Percentiles rank a stretch among this genome's conserved stretches.
These are phyloP conservation scores for Beauveria australis DNA, from an alignment of 2,329 filamentous ascomycete genomes.

Conservation along the genomic window DNA sequence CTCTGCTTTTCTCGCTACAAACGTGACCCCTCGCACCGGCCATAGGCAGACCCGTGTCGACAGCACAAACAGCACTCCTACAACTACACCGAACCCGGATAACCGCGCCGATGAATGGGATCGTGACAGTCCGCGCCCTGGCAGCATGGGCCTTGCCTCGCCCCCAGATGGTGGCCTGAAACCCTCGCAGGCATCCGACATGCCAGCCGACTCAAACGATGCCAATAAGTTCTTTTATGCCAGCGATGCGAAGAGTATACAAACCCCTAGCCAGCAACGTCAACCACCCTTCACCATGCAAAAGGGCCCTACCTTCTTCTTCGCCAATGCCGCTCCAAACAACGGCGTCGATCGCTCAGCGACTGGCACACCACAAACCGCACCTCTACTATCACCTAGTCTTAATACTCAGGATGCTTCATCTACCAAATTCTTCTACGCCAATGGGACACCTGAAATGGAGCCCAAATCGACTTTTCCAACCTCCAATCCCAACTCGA, in stretches of 20 bases:
- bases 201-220: conserved; percentile 28
- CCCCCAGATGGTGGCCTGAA: conserved; percentile 19
- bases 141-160: conserved; percentile 23
- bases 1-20: conserved; percentile 51
- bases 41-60: conserved; percentile 63
- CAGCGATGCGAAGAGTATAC: conserved; percentile 56
- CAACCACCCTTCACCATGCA: conserved; percentile 32
- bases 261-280: conserved; percentile 27
- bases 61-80: conserved; percentile 59
- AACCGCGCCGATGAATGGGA: conserved; percentile 36
- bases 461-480: conserved; percentile 26
- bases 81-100: conserved; percentile 46
- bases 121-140: conserved; percentile 17
- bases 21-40: conserved; percentile 72
- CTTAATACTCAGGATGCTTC: conserved; percentile 28
- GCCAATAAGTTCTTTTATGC: conserved; percentile 84
- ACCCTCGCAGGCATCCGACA: conserved; percentile 22
- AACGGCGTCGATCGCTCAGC: conserved; percentile 23
- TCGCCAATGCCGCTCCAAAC: conserved; percentile 40
- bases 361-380: conserved; percentile 19
- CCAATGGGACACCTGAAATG: conserved; percentile 53
- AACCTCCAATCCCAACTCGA: conserved; percentile 35
- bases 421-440: conserved; percentile 67
- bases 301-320: conserved; percentile 46
- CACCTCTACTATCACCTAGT: conserved; percentile 24